Conservation (phyloP, 163 green algal species). For the Chlorella variabilis region DNA sequence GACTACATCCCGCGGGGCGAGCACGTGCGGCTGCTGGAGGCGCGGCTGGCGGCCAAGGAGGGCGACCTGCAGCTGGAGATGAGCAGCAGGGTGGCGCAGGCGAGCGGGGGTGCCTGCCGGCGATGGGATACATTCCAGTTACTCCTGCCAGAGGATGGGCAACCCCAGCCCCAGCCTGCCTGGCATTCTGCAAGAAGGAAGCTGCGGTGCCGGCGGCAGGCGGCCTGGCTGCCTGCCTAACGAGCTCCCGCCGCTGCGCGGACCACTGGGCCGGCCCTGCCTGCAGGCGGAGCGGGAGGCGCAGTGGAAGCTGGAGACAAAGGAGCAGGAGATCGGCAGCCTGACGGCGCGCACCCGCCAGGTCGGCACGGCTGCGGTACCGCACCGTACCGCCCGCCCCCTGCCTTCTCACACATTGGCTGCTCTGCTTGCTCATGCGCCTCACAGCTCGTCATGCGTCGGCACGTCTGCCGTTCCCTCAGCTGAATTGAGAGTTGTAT, state of each 20-base stretch:
- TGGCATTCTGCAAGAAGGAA: too few species aligned
- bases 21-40: slow-evolving; percentile 46
- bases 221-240: too few species aligned
- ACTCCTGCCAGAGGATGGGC: not conserved
- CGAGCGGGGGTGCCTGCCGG: too few species aligned
- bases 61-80: slow-evolving; percentile 34
- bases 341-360: slow-evolving; percentile 15
- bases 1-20: slow-evolving; percentile 45
- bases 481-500: not conserved
- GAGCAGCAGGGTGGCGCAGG: slow-evolving; percentile 14
- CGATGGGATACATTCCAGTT: too few species aligned
- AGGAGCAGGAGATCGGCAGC: slow-evolving; percentile 32
- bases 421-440: not conserved
- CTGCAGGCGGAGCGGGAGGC: slow-evolving; percentile 34
- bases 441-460: too few species aligned
- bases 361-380: not conserved
- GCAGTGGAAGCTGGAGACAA: slow-evolving; percentile 41
- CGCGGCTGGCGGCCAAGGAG: slow-evolving; percentile 35
- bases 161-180: not conserved
- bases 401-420: not conserved
- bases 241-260: too few species aligned
- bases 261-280: not conserved
- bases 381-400: too few species aligned
- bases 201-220: too few species aligned
- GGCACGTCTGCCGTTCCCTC: not conserved